Percentiles rank a stretch among this genome's conserved stretches.
Evolutionary conservation across 352 stramenopile genomes (phyloP).

Genomic region (Phytophthora crassamura): DNA sequence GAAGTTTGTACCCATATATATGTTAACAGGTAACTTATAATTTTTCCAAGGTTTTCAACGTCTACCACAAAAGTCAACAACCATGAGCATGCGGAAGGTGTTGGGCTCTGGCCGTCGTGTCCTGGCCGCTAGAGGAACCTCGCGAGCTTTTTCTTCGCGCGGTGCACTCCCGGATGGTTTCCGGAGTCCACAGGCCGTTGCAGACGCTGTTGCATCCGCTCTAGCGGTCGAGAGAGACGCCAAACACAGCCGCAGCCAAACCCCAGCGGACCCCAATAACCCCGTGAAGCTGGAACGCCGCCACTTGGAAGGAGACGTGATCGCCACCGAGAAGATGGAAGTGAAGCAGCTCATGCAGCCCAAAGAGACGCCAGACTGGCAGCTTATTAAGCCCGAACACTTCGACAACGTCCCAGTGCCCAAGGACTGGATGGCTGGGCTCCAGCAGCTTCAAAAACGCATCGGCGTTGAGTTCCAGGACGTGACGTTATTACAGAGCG

Average conservation of each 20-base stretch:
- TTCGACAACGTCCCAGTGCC: slow-evolving; percentile 59
- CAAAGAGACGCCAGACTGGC: slow-evolving; percentile 48
- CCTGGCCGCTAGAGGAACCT: background rate
- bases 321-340: slow-evolving; percentile 36
- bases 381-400: slow-evolving; percentile 58
- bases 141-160: slow-evolving; percentile 21
- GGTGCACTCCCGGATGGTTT: slow-evolving; percentile 41
- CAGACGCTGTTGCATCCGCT: slow-evolving; percentile 39
- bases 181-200: slow-evolving; percentile 39
- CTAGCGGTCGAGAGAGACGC: slow-evolving; percentile 26
- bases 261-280: slow-evolving; percentile 19
- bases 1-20: background rate
- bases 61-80: slow-evolving; percentile 12
- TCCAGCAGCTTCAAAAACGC: slow-evolving; percentile 59
- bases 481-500: slow-evolving; percentile 63
- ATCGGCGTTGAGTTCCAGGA: slow-evolving; percentile 74
- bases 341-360: slow-evolving; percentile 42
- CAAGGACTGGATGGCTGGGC: slow-evolving; percentile 50
- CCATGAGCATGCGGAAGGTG: slow-evolving; percentile 21
- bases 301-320: slow-evolving; percentile 40
- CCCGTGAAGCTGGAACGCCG: slow-evolving; percentile 23
- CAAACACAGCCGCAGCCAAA: slow-evolving; percentile 14
- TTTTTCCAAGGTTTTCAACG: slow-evolving; percentile 11
- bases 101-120: slow-evolving; percentile 12
- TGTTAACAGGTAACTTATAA: background rate